These are phyloP conservation scores for Trichosporon sp. DNA, from an alignment of 1,284 basidiomycete species.

Conservation along the genomic window DNA sequence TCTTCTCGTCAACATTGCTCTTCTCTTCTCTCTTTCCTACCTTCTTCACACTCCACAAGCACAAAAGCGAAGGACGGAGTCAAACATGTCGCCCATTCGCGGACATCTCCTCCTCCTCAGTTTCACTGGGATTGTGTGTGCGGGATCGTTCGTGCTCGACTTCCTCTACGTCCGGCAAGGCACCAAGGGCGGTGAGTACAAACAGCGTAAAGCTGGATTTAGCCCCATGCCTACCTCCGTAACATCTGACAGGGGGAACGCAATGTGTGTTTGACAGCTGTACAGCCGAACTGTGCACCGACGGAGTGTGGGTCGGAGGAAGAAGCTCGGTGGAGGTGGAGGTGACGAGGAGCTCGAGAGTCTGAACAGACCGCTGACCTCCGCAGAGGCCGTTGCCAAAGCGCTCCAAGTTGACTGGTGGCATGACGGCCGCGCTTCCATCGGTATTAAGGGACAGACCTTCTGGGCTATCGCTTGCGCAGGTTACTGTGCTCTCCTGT, in stretches of 20 bases:
- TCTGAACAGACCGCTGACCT: neutral
- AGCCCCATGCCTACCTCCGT: too few relatives aligned
- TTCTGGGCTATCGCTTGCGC: neutral
- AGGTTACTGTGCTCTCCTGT: slow-evolving; percentile 9
- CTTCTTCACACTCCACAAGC: neutral
- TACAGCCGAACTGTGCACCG: too few relatives aligned
- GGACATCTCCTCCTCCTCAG: neutral
- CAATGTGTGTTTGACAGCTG: too few relatives aligned
- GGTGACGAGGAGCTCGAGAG: neutral
- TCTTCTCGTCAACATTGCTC: neutral
- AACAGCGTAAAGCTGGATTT: too few relatives aligned
- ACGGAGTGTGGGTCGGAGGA: too few relatives aligned
- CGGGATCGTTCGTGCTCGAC: neutral
- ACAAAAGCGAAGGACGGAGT: neutral
- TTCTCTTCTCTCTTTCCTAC: neutral
- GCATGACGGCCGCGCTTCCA: neutral
- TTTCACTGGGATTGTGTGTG: neutral
- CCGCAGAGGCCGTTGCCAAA: neutral
- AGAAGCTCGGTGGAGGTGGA: too few relatives aligned
- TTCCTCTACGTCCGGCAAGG: slow-evolving; percentile 6
- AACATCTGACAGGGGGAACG: too few relatives aligned
- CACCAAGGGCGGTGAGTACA: neutral
- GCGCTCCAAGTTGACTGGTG: neutral
- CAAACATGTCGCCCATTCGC: slow-evolving; percentile 7
- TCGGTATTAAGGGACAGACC: neutral